Conservation (phyloP, 805 yeast species). For the Yarrowia hollandica region DNA sequence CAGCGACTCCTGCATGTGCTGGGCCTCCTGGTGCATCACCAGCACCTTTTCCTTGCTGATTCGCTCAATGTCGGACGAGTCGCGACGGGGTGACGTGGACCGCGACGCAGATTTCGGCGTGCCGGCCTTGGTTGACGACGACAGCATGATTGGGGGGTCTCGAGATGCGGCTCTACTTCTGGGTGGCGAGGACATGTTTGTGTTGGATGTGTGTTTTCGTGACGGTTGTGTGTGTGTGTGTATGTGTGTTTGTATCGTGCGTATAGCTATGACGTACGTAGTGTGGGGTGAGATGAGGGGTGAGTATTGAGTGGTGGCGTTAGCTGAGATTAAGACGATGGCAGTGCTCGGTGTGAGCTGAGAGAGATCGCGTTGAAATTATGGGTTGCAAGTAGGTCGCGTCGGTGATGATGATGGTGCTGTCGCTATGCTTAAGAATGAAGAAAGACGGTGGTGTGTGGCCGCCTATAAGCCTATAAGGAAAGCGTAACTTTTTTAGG, state of each 20-base stretch:
- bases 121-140: conserved; percentile 18
- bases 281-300: no score
- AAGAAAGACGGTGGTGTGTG: conserved; percentile 36
- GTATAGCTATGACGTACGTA: neutral
- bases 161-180: conserved; percentile 26
- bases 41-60: conserved; percentile 38
- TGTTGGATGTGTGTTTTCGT: neutral
- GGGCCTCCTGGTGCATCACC: conserved; percentile 40
- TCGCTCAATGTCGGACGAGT: conserved; percentile 35
- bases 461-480: conserved; percentile 18
- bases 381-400: no score
- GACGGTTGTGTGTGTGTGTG: neutral
- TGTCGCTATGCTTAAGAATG: no score
- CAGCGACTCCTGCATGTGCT: conserved; percentile 43
- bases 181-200: conserved; percentile 27
- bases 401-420: no score
- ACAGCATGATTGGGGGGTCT: conserved; percentile 35
- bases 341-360: no score
- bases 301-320: no score
- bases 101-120: conserved; percentile 23
- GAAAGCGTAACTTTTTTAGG: conserved; percentile 22
- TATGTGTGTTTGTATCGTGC: neutral
- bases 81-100: conserved; percentile 36
- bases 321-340: no score
- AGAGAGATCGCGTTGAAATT: no score